Conservation (phyloP, 805 yeast genomes). For the Kazachstania africana region DNA sequence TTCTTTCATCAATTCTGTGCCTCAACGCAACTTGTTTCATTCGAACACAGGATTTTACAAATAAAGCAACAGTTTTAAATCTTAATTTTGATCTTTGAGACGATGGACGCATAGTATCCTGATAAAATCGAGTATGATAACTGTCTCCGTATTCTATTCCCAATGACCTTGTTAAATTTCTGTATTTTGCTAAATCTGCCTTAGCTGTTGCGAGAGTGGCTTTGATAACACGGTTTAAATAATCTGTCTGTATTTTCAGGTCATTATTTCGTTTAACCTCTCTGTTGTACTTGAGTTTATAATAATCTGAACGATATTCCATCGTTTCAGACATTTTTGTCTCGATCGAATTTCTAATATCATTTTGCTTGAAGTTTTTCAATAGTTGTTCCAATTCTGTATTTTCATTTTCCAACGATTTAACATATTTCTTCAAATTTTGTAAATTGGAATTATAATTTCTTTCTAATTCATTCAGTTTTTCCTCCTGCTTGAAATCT, state of each 20-base stretch:
- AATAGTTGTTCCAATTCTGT: no score
- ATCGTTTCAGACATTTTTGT: no score
- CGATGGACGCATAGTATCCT: not conserved
- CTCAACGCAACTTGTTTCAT: slow-evolving; percentile 16
- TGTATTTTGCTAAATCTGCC: slow-evolving; percentile 18
- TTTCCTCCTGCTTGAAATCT: no score
- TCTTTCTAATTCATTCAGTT: no score
- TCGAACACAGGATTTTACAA: slow-evolving; percentile 22
- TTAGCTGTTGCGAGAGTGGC: slow-evolving; percentile 22
- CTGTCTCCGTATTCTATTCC: not conserved
- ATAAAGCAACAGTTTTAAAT: slow-evolving; percentile 22
- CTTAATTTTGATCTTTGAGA: slow-evolving; percentile 6
- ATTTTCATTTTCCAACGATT: no score
- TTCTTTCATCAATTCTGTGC: slow-evolving; percentile 18
- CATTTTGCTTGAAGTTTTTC: not conserved
- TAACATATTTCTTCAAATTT: not conserved
- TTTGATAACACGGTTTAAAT: slow-evolving; percentile 21
- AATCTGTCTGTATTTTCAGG: slow-evolving; percentile 21
- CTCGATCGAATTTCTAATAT: slow-evolving; percentile 1
- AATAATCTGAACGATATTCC: slow-evolving; percentile 21
- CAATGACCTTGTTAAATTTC: slow-evolving; percentile 9
- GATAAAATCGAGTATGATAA: no score
- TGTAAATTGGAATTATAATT: no score
- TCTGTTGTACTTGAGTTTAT: slow-evolving; percentile 20
- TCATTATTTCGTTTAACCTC: slow-evolving; percentile 25